Percentiles rank a stretch among this genome's conserved stretches.
Evolutionary conservation across 805 yeast species (phyloP).

Genomic region (Pichia eremophila): DNA sequence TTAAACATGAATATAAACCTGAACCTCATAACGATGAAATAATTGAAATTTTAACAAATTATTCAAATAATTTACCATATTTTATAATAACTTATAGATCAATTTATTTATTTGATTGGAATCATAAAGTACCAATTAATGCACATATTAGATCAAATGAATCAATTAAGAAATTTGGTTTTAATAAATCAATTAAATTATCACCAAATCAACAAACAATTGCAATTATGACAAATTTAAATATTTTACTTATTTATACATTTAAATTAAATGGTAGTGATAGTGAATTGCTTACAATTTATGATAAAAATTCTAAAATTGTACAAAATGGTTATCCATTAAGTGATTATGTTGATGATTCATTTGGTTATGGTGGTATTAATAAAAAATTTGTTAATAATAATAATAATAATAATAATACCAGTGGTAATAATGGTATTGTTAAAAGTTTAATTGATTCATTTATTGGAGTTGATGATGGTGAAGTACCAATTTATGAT

Average conservation of each 20-base stretch:
- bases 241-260: conserved; percentile 36
- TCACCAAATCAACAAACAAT: conserved; percentile 30
- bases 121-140: conserved; percentile 38
- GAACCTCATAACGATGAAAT: conserved; percentile 22
- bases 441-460: conserved; percentile 21
- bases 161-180: conserved; percentile 39
- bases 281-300: conserved; percentile 25
- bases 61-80: conserved; percentile 18
- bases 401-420: conserved; percentile 2
- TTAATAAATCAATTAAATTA: conserved; percentile 30
- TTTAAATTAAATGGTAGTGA: conserved; percentile 20
- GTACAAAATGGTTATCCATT: conserved; percentile 26
- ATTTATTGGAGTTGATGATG: conserved; percentile 16
- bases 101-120: conserved; percentile 30
- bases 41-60: neutral
- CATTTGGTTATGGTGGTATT: conserved; percentile 8
- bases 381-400: conserved; percentile 1
- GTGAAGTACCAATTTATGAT: conserved; percentile 25
- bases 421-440: conserved; percentile 8
- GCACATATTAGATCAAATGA: conserved; percentile 35
- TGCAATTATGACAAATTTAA: conserved; percentile 32
- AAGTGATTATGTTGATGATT: conserved; percentile 6
- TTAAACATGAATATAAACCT: conserved; percentile 11
- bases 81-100: conserved; percentile 29
- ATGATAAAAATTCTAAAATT: conserved; percentile 21